Evolutionary conservation across 208 protist species (phyloP), one percentile per base, ranked within the genome.

Genomic region (Vickermania spadyakhi): DNA sequence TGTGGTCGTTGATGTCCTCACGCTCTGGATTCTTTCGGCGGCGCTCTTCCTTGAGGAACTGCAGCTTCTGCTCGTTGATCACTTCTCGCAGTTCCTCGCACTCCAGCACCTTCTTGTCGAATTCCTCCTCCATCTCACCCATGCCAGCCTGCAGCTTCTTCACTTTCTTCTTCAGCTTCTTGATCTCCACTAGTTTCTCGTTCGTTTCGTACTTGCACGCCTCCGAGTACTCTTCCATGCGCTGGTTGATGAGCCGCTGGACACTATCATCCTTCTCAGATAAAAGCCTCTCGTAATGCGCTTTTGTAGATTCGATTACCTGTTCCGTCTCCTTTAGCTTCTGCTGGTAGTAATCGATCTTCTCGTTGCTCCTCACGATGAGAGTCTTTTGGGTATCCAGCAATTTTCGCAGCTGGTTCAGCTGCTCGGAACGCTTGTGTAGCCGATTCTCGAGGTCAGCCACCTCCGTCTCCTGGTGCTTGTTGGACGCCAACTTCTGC

Each of bases 361-460:
- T 89, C 70, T 86, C 81, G 67, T 93, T 90, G 71, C 81, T 87
- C 66, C 81, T 79, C 51, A 87, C 72, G 63, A 93, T 91, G 62
- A 91, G 81, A 7, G 71, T 66, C 75, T 93, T 93, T 62, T 91
- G 83, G 56, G 82, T 85, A 54, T 91, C 82, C 41, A 93, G 71
- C 3, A 91, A 58, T 13, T 60, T 61, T 49, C 86, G 86, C 73
- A 93, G 70, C 70, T 90, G 77, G 25, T 84, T 72, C 22, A 91
- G 60, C 64, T 93, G 83, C 18, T 88, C 79, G 0, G 75, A 62
- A 22, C 86, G 82, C 60, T 93, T 81, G 28, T 68, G 67, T 28
- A 93, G 65, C 18, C 76, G 70, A 14, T 31, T 62, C 61, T 82
- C 68, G 2, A 91, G 62, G 2, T 66, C 64, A 11, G 28, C 28